Conservation (phyloP, 2,329 filamentous ascomycete genomes). For the Diaporthe longicolla region DNA sequence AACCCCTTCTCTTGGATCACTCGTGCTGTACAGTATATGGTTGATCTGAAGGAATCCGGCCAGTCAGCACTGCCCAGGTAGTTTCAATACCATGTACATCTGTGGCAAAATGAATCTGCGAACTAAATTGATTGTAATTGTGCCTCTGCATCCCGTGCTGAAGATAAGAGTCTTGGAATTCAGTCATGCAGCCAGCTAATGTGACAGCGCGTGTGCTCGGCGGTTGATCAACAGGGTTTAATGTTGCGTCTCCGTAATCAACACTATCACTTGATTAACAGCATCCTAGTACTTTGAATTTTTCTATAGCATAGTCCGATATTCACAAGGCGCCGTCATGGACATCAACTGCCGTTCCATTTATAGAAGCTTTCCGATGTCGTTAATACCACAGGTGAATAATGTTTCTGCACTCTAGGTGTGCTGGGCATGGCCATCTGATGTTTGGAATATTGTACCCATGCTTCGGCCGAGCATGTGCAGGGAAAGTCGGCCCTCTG, state of each 20-base stretch:
- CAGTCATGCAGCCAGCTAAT: neutral
- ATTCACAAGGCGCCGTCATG: neutral
- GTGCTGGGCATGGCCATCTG: slow-evolving; percentile 8
- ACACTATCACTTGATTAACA: neutral
- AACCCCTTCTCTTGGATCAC: too few species aligned
- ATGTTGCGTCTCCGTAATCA: neutral
- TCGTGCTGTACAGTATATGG: too few species aligned
- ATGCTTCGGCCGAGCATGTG: neutral
- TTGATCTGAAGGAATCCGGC: too few species aligned
- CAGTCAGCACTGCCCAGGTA: too few species aligned
- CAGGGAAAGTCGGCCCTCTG: slow-evolving; percentile 3
- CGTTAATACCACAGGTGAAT: neutral
- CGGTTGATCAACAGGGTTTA: neutral
- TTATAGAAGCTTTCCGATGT: neutral
- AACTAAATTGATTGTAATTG: neutral
- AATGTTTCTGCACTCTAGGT: slow-evolving; percentile 23
- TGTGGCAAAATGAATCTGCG: neutral
- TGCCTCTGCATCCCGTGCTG: neutral
- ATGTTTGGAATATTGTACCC: neutral
- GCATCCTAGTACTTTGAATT: neutral
- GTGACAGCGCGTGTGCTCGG: neutral
- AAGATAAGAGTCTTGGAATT: neutral
- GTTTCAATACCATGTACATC: neutral
- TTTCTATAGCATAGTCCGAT: neutral
- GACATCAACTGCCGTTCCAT: slow-evolving; percentile 21